Evolutionary conservation across 352 stramenopile genomes (phyloP).

Genomic region (Globisporangium yorkense): DNA sequence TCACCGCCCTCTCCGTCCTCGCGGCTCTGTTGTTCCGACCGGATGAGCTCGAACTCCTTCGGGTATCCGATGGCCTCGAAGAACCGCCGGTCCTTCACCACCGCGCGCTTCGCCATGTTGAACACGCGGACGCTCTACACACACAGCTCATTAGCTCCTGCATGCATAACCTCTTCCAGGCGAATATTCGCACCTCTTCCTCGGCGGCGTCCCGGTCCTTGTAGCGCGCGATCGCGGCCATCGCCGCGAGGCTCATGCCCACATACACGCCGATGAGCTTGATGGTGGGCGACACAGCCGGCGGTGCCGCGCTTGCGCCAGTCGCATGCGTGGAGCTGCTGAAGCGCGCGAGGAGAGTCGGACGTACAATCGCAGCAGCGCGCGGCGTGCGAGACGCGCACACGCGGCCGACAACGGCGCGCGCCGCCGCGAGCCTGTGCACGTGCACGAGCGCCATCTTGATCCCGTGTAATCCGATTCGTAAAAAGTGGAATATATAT

Average conservation of each 20-base stretch:
- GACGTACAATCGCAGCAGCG: neutral
- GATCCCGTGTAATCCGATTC: too few relatives aligned
- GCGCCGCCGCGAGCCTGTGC: neutral
- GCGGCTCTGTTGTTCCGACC: neutral
- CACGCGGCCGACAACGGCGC: neutral
- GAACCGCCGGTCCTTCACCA: constrained; percentile 68
- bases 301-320: neutral
- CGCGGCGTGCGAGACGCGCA: neutral
- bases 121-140: too few relatives aligned
- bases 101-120: constrained; percentile 70
- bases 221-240: constrained; percentile 51
- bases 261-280: constrained; percentile 58
- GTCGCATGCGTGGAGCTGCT: constrained; percentile 10
- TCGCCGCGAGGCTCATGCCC: constrained; percentile 38
- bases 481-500: neutral
- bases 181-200: constrained; percentile 32
- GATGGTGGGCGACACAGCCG: constrained; percentile 36
- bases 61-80: constrained; percentile 71
- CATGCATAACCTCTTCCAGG: too few relatives aligned
- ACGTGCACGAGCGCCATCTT: neutral
- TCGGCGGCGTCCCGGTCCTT: constrained; percentile 47
- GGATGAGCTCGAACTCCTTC: constrained; percentile 52
- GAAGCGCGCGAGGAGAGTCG: constrained; percentile 1
- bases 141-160: too few relatives aligned
- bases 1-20: constrained; percentile 13